Evolutionary conservation across 495 filamentous ascomycete species (phyloP).

Genomic region (Penicillium salamii): DNA sequence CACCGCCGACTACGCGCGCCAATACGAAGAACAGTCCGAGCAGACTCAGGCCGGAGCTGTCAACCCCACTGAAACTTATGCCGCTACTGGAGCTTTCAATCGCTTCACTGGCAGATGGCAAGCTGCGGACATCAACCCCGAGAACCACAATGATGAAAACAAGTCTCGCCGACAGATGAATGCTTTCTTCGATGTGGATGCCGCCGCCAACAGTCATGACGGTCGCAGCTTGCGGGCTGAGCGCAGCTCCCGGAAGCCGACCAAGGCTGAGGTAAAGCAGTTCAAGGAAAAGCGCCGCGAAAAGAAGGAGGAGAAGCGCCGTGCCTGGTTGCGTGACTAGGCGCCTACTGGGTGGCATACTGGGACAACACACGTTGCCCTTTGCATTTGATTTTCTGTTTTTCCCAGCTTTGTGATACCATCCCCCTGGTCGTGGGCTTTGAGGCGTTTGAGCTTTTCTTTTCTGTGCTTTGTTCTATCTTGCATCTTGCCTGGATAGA

Average conservation of each 20-base stretch:
- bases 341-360: not conserved
- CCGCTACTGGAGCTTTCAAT: slow-evolving; percentile 76
- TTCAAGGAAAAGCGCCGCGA: slow-evolving; percentile 73
- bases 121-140: slow-evolving; percentile 56
- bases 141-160: slow-evolving; percentile 82
- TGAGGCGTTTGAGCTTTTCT: slow-evolving; percentile 20
- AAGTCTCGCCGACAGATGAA: slow-evolving; percentile 88
- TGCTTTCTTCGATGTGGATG: slow-evolving; percentile 97
- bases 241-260: slow-evolving; percentile 78
- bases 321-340: slow-evolving; percentile 86
- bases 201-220: slow-evolving; percentile 89
- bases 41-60: slow-evolving; percentile 19
- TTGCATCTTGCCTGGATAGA: slow-evolving; percentile 16
- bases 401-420: slow-evolving; percentile 19
- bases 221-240: slow-evolving; percentile 91
- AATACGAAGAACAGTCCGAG: slow-evolving; percentile 34
- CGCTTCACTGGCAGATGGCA: slow-evolving; percentile 91
- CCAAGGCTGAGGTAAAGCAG: slow-evolving; percentile 75
- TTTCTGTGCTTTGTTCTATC: not conserved
- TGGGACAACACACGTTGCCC: not conserved
- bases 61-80: slow-evolving; percentile 52
- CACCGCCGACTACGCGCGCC: slow-evolving; percentile 82
- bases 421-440: slow-evolving; percentile 17
- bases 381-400: slow-evolving; percentile 13
- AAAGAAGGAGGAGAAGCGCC: slow-evolving; percentile 91